phyloP scores from a whole-genome alignment of 306 rosid genomes.

The Inga laurina region DNA sequence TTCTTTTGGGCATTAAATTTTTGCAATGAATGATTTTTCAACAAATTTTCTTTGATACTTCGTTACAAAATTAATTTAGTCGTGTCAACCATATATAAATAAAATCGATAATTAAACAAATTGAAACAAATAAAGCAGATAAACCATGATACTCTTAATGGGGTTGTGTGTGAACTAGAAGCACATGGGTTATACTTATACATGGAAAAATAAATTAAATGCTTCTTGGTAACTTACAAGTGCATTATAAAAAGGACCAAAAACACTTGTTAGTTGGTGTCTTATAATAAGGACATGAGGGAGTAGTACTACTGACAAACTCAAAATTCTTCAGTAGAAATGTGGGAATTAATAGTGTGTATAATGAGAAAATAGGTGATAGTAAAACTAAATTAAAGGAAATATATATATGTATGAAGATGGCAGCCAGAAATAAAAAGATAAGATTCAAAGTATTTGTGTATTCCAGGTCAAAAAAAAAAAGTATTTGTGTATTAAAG shows the following conservation, averaged over 20 bases:
- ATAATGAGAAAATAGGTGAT: neutral
- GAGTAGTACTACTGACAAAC: too few species aligned
- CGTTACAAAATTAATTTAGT: neutral
- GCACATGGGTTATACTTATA: too few species aligned
- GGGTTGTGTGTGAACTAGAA: too few species aligned
- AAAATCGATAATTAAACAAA: too few species aligned
- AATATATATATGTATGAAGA: conserved; percentile 22
- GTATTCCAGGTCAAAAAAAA: too few species aligned
- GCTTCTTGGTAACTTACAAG: too few species aligned
- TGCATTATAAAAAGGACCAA: too few species aligned
- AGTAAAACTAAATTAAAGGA: neutral
- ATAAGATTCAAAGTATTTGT: conserved; percentile 4
- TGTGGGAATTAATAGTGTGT: neutral
- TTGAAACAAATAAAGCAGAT: neutral
- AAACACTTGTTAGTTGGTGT: too few species aligned
- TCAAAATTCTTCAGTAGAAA: neutral
- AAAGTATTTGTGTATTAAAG: conserved; percentile 16
- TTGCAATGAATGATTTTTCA: too few species aligned
- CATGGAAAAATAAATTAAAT: too few species aligned
- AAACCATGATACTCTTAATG: neutral
- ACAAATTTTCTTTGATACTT: neutral
- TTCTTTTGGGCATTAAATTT: too few species aligned
- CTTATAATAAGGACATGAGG: too few species aligned
- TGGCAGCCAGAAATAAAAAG: conserved; percentile 18
- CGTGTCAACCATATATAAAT: neutral